Conservation (phyloP, 2,329 filamentous ascomycete species). For the Neonectria punicea region DNA sequence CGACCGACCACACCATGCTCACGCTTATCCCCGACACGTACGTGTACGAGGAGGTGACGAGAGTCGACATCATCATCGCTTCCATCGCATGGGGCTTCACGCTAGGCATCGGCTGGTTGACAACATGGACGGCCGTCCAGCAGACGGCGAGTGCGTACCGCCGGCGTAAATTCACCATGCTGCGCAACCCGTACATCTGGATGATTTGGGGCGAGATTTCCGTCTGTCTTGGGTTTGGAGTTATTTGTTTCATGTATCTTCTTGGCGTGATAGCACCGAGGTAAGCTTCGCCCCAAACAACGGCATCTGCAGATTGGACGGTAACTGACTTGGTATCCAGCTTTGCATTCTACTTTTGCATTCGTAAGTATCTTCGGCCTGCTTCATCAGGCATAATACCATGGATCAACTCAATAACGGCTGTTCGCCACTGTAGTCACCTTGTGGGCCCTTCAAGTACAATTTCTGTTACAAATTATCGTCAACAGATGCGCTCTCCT, state of each 20-base stretch:
- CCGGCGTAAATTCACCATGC: constrained; percentile 41
- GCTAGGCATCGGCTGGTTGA: constrained; percentile 51
- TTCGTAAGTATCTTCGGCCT: not conserved
- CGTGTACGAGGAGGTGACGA: constrained; percentile 17
- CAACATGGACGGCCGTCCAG: constrained; percentile 48
- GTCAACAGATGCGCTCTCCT: constrained; percentile 30
- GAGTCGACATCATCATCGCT: constrained; percentile 32
- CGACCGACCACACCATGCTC: not conserved
- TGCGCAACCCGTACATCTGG: constrained; percentile 55
- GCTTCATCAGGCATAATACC: not conserved
- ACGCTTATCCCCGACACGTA: constrained; percentile 14
- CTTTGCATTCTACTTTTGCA: constrained; percentile 21
- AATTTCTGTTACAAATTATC: constrained; percentile 29
- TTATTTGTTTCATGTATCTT: constrained; percentile 45
- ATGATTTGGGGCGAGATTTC: constrained; percentile 58
- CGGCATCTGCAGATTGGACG: not conserved
- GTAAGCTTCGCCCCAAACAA: not conserved
- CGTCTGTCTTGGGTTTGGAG: constrained; percentile 52
- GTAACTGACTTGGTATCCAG: not conserved
- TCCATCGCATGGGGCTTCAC: constrained; percentile 50
- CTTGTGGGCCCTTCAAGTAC: constrained; percentile 24
- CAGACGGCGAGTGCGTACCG: constrained; percentile 48
- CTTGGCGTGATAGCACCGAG: constrained; percentile 28
- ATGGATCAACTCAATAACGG: not conserved
- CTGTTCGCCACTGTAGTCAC: not conserved